Evolutionary conservation across 2,329 filamentous ascomycete species (phyloP), one percentile per base, ranked within the genome.

Genomic region (Harringtonia aguacate): DNA sequence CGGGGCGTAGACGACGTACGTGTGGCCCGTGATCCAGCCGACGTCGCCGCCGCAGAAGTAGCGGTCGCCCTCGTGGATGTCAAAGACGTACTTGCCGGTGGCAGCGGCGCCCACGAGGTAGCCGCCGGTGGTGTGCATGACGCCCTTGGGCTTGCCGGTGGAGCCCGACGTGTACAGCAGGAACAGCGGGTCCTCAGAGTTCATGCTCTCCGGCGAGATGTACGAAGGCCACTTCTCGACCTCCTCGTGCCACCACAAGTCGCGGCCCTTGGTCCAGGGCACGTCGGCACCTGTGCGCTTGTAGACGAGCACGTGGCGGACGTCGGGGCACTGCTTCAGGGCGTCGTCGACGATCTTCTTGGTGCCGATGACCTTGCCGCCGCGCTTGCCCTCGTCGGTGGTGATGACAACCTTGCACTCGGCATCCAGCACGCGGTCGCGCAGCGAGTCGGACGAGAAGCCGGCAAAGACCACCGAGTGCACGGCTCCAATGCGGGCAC

Each of bases 261-360:
- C 92, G 58, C 92, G 81, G 52, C 87, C 88, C 53, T 78, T 67
- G 42, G 87, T 94, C 85, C 84, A 90, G 51, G 90, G 89, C 18
- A 97, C 81, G 43, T 95, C 88, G 39, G 88, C 82, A 42, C 90
- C 90, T 31, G 92, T 98, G 56, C 92, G 85, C 77, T 94, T 90
- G 75, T 82, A 97, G 45, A 98, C 92, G 33, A 98, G 73, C 55
- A 86, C 86, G 64, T 85, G 79, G 35, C 73, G 78, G 52, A 98
- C 85, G 55, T 86, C 82, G 17, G 90, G 90, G 67, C 90, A 97
- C 67, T 95, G 87, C 73, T 92, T 94, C 48, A 98, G 76, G 31
- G 90, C 90, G 61, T 97, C 92, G 59, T 98, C 92, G 54, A 97
- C 92, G 61, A 98, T 97, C 73, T 94, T 94, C 80, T 98, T 97